Conservation (phyloP, 1,284 basidiomycete genomes). For the Stereum hirsutum region DNA sequence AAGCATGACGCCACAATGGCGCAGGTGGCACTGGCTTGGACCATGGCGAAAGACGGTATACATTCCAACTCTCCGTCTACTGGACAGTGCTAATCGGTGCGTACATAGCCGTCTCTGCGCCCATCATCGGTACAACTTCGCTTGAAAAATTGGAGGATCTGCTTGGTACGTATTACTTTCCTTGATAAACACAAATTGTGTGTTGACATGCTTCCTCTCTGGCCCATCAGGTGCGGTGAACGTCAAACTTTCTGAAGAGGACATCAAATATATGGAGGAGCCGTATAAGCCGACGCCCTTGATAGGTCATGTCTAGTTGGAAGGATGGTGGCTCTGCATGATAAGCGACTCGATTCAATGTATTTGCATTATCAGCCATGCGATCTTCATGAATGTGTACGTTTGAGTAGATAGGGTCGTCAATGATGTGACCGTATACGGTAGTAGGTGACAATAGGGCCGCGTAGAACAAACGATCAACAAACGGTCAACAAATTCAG, state of each 20-base stretch:
- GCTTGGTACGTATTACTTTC: slow-evolving; percentile 17
- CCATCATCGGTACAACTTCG: slow-evolving; percentile 27
- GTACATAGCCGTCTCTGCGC: slow-evolving; percentile 17
- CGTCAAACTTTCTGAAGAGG: slow-evolving; percentile 32
- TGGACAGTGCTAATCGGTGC: not conserved
- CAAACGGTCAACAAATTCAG: too few relatives aligned
- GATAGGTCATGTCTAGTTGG: slow-evolving; percentile 13
- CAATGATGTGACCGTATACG: too few relatives aligned
- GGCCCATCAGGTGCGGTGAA: slow-evolving; percentile 20
- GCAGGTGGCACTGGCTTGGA: slow-evolving; percentile 3
- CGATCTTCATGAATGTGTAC: too few relatives aligned
- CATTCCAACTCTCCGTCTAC: not conserved
- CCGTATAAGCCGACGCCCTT: slow-evolving; percentile 20
- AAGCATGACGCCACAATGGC: not conserved
- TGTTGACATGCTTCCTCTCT: too few relatives aligned
- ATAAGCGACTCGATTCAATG: too few relatives aligned
- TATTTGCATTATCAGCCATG: too few relatives aligned
- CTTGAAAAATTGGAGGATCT: slow-evolving; percentile 22
- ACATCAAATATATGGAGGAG: slow-evolving; percentile 32
- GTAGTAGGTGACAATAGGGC: too few relatives aligned
- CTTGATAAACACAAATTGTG: too few relatives aligned
- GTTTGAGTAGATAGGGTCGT: too few relatives aligned
- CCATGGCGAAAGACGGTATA: not conserved
- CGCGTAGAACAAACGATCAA: too few relatives aligned
- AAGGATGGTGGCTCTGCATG: too few relatives aligned